These are phyloP conservation scores for Strobilomyces dryophilus DNA, from an alignment of 768 basidiomycete genomes.

Conservation along the genomic window DNA sequence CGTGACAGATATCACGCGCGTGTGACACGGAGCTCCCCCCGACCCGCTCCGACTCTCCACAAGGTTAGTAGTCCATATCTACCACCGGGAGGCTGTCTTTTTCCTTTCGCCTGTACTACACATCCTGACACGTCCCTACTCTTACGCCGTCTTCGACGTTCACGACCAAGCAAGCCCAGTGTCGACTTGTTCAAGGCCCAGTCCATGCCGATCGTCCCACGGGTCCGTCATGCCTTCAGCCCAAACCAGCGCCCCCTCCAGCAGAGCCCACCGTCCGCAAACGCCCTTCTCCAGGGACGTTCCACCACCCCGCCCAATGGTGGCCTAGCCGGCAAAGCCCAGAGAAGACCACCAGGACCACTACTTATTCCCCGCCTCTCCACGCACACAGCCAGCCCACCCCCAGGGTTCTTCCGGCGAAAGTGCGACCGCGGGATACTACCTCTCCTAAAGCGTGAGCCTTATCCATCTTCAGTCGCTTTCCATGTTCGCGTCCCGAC, in stretches of 20 bases:
- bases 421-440: constrained; percentile 36
- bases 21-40: no score
- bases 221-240: constrained; percentile 47
- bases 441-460: constrained; percentile 46
- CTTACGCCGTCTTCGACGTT: no score
- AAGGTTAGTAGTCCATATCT: no score
- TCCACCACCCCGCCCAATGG: constrained; percentile 32
- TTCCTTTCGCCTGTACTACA: no score
- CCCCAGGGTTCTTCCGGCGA: constrained; percentile 46
- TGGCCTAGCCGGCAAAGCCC: constrained; percentile 28
- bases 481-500: constrained; percentile 26
- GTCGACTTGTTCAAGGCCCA: constrained; percentile 58
- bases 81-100: no score
- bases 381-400: constrained; percentile 30
- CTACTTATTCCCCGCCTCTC: constrained; percentile 42
- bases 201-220: constrained; percentile 61
- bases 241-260: constrained; percentile 36
- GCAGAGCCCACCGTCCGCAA: constrained; percentile 34
- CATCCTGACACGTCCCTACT: no score
- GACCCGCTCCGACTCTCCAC: no score
- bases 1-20: neutral
- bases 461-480: constrained; percentile 31
- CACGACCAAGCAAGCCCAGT: no score
- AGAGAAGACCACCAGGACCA: constrained; percentile 34
- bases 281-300: constrained; percentile 31